Evolutionary conservation across 805 yeast species (phyloP).

Genomic region (Scheffersomyces lignosus): DNA sequence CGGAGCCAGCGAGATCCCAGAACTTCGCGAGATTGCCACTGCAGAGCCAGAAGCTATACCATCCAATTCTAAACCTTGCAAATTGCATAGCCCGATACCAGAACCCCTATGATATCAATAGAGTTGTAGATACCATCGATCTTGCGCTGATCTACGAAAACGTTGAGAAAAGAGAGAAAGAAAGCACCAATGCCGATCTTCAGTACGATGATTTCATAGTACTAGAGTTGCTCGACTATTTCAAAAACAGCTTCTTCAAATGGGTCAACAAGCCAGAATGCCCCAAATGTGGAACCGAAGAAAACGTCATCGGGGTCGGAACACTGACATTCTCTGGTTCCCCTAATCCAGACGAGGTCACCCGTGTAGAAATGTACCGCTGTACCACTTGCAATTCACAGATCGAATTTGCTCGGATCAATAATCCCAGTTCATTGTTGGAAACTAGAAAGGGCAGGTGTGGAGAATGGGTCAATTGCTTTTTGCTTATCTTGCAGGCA

Average conservation of each 20-base stretch:
- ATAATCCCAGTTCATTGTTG: slow-evolving; percentile 62
- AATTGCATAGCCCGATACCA: slow-evolving; percentile 7
- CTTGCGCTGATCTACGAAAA: slow-evolving; percentile 56
- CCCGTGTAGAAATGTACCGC: slow-evolving; percentile 60
- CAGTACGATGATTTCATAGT: slow-evolving; percentile 39
- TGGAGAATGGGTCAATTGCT: slow-evolving; percentile 94
- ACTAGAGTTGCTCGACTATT: slow-evolving; percentile 39
- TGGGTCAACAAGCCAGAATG: slow-evolving; percentile 83
- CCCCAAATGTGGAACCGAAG: slow-evolving; percentile 44
- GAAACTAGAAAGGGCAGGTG: slow-evolving; percentile 75
- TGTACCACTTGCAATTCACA: slow-evolving; percentile 52
- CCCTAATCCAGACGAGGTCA: slow-evolving; percentile 44
- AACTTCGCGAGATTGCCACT: neutral
- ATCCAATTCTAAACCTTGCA: slow-evolving; percentile 1
- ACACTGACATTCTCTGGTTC: slow-evolving; percentile 34
- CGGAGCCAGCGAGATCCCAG: neutral
- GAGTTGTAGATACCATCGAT: slow-evolving; percentile 64
- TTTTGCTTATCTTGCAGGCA: slow-evolving; percentile 66
- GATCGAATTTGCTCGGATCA: slow-evolving; percentile 75
- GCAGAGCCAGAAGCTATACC: slow-evolving; percentile 5
- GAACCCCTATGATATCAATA: slow-evolving; percentile 30
- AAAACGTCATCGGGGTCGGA: slow-evolving; percentile 40
- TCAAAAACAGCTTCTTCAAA: slow-evolving; percentile 72
- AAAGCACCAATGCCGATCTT: slow-evolving; percentile 11
- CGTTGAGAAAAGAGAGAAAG: slow-evolving; percentile 52